Percentiles rank a stretch among this genome's conserved stretches.
phyloP scores from a whole-genome alignment of 2,329 filamentous ascomycete genomes.

The Ophiostoma perfectum region DNA sequence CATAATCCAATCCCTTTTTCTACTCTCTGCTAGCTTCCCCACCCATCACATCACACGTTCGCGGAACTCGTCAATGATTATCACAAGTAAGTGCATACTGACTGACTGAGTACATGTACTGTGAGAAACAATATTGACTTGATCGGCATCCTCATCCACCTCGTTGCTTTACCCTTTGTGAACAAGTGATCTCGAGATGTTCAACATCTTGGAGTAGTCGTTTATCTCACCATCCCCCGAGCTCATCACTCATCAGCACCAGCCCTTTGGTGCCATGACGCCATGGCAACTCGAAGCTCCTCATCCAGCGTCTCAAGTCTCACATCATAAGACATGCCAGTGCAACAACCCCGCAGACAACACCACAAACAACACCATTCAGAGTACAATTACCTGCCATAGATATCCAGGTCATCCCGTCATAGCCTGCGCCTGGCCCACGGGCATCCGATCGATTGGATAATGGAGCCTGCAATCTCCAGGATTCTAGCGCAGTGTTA shows the following conservation, averaged over 20 bases:
- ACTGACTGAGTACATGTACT: not conserved
- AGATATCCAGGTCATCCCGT: not conserved
- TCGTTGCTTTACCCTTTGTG: constrained; percentile 5
- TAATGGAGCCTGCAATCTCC: constrained; percentile 3
- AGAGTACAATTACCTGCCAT: too few relatives aligned
- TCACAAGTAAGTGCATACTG: not conserved
- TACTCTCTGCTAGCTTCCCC: constrained; percentile 3
- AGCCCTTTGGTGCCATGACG: not conserved
- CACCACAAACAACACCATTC: too few relatives aligned
- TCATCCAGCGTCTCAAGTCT: not conserved
- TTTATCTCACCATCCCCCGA: not conserved
- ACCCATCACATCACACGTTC: constrained; percentile 7
- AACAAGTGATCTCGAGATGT: not conserved
- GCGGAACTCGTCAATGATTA: not conserved
- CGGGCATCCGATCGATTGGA: not conserved
- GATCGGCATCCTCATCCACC: not conserved
- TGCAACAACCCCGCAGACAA: too few relatives aligned
- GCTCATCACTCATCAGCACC: not conserved
- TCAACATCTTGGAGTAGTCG: not conserved
- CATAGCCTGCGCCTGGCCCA: constrained; percentile 7
- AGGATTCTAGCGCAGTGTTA: constrained; percentile 6
- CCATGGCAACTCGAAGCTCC: constrained; percentile 9
- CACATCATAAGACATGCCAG: not conserved
- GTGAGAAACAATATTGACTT: not conserved
- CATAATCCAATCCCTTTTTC: not conserved